Conservation (phyloP, 78 protist genomes). For the Dictyostelium citrinum region DNA sequence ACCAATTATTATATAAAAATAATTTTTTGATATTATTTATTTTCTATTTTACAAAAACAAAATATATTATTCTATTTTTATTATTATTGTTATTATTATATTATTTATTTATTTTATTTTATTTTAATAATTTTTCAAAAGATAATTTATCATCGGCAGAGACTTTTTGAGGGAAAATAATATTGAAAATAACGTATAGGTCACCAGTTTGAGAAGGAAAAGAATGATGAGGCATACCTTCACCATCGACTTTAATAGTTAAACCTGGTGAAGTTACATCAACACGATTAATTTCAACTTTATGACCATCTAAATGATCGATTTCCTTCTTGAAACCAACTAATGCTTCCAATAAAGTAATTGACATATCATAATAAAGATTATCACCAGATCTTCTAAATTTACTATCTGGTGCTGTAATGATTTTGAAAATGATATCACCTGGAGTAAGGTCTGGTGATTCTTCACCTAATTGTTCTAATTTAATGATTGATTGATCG, state of each 20-base stretch:
- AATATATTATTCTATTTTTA: too few relatives aligned
- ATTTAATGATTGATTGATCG: slow-evolving; percentile 53
- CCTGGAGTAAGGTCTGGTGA: slow-evolving; percentile 85
- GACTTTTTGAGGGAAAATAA: slow-evolving; percentile 50
- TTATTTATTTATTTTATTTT: neutral
- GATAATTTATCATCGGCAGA: neutral
- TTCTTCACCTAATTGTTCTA: slow-evolving; percentile 77
- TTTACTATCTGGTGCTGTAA: slow-evolving; percentile 32
- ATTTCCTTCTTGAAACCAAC: slow-evolving; percentile 70
- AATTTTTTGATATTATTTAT: too few relatives aligned
- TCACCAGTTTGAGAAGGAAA: slow-evolving; percentile 74
- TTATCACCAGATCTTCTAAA: slow-evolving; percentile 69
- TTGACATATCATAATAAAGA: slow-evolving; percentile 32
- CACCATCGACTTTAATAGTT: slow-evolving; percentile 21
- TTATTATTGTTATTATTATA: too few relatives aligned
- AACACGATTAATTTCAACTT: slow-evolving; percentile 7
- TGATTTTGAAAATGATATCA: slow-evolving; percentile 81
- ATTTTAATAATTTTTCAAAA: neutral
- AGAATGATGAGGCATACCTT: slow-evolving; percentile 79
- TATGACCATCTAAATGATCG: slow-evolving; percentile 59
- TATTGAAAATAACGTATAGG: slow-evolving; percentile 50
- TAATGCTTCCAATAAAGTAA: slow-evolving; percentile 75
- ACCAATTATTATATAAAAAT: too few relatives aligned
- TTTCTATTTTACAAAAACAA: too few relatives aligned
- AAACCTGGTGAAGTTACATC: slow-evolving; percentile 70